Conservation (phyloP, 176 grass and related monocot genomes). For the Cenchrus purpureus region DNA sequence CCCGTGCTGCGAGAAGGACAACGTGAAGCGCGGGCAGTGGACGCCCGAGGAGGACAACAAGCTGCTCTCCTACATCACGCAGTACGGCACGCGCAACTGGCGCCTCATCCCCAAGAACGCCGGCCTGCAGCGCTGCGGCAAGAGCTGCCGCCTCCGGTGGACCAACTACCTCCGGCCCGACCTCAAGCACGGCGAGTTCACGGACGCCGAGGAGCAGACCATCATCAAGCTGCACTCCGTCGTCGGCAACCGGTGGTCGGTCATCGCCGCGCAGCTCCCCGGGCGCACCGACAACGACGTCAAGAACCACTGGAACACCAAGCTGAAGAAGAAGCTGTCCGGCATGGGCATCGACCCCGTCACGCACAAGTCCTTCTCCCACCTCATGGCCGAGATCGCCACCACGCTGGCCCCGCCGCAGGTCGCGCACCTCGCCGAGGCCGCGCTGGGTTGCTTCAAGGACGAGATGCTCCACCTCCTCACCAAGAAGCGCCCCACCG, state of each 20-base stretch:
- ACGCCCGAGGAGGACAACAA: conserved; percentile 99
- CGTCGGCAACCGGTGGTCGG: conserved; percentile 92
- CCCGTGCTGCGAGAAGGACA: conserved; percentile 97
- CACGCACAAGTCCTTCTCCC: conserved; percentile 97
- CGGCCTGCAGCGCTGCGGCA: conserved; percentile 88
- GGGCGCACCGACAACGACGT: conserved; percentile 98
- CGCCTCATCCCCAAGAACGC: conserved; percentile 98
- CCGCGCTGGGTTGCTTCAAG: conserved; percentile 96
- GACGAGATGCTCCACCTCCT: conserved; percentile 99
- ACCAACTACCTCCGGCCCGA: conserved; percentile 95
- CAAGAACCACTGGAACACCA: conserved; percentile 99
- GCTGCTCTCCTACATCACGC: conserved; percentile 85
- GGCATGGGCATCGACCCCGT: conserved; percentile 98
- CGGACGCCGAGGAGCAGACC: conserved; percentile 88
- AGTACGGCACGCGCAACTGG: conserved; percentile 93
- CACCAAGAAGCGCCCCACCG: conserved; percentile 71
- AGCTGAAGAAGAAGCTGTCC: conserved; percentile 98
- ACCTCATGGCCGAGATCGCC: conserved; percentile 98
- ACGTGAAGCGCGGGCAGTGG: conserved; percentile 96
- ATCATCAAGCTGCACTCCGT: conserved; percentile 96
- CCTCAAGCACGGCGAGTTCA: conserved; percentile 96
- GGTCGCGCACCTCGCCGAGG: conserved; percentile 89
- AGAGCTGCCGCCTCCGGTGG: conserved; percentile 95
- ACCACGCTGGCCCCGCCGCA: conserved; percentile 89
- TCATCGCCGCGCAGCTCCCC: conserved; percentile 87